phyloP scores from a whole-genome alignment of 2,329 filamentous ascomycete species.

The Geosmithia morbida region DNA sequence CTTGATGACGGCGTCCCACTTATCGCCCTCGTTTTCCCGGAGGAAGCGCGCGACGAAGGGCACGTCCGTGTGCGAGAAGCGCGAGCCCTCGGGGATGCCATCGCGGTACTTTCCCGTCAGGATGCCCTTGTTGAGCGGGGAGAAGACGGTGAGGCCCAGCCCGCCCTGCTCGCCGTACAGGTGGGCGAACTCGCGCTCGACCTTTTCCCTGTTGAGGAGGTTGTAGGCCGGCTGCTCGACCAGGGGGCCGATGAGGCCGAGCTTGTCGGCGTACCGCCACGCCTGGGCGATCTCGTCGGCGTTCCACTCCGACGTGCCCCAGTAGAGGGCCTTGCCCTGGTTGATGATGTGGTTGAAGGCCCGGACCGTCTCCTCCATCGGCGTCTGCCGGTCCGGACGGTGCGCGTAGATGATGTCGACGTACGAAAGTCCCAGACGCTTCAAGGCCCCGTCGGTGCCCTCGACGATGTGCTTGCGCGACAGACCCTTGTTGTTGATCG shows the following conservation, averaged over 20 bases:
- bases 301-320: constrained; percentile 56
- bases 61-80: constrained; percentile 39
- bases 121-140: constrained; percentile 41
- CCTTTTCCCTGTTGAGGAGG: constrained; percentile 43
- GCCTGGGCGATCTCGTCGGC: constrained; percentile 51
- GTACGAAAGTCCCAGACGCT: constrained; percentile 41
- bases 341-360: constrained; percentile 59
- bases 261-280: constrained; percentile 43
- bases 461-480: constrained; percentile 58
- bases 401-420: constrained; percentile 59
- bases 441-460: constrained; percentile 43
- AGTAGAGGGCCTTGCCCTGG: constrained; percentile 54
- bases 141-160: constrained; percentile 48
- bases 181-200: constrained; percentile 48
- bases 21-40: constrained; percentile 30
- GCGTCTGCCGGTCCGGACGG: constrained; percentile 50
- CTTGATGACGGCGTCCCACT: constrained; percentile 40
- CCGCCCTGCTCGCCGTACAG: constrained; percentile 42
- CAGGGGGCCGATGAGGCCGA: constrained; percentile 46
- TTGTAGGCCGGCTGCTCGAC: constrained; percentile 57
- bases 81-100: constrained; percentile 43
- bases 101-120: constrained; percentile 55
- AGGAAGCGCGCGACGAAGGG: constrained; percentile 39
- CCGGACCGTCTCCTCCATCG: constrained; percentile 57
- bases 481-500: constrained; percentile 52